phyloP scores from a whole-genome alignment of 169 alveolate genomes.

The Cryptosporidium tyzzeri region DNA sequence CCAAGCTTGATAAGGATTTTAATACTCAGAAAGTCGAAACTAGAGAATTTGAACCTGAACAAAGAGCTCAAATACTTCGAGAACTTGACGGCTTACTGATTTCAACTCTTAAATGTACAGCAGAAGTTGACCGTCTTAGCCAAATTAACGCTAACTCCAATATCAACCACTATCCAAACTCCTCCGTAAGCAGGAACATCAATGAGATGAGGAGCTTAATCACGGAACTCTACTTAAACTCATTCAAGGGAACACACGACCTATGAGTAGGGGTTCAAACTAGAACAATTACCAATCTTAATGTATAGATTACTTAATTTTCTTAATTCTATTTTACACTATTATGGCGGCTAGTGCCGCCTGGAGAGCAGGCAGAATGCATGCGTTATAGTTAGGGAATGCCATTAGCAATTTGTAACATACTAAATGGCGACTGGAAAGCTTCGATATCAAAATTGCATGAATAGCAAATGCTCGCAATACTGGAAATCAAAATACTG shows the following conservation, averaged over 20 bases:
- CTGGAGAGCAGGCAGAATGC: constrained; percentile 52
- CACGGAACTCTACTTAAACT: constrained; percentile 7
- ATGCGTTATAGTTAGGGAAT: constrained; percentile 47
- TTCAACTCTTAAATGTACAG: constrained; percentile 51
- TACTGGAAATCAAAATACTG: constrained; percentile 10
- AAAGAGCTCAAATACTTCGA: background rate
- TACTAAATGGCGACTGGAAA: constrained; percentile 28
- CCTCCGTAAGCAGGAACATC: background rate
- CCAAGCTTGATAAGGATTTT: background rate
- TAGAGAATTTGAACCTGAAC: constrained; percentile 7
- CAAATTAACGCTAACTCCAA: constrained; percentile 24
- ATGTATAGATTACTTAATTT: background rate
- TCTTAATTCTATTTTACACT: background rate
- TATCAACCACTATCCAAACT: constrained; percentile 25
- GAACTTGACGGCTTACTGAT: constrained; percentile 37
- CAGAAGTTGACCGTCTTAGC: constrained; percentile 28
- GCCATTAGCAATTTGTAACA: constrained; percentile 1
- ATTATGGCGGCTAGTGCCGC: constrained; percentile 78
- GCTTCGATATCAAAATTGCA: constrained; percentile 53
- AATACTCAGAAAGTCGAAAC: background rate
- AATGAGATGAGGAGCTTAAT: constrained; percentile 24
- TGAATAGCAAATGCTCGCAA: constrained; percentile 44
- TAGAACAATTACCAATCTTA: background rate
- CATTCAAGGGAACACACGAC: constrained; percentile 28
- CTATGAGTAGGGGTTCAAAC: background rate